Base-by-base conservation (phyloP, 1,284 basidiomycete genomes). In the Pseudozyma pruni region DNA sequence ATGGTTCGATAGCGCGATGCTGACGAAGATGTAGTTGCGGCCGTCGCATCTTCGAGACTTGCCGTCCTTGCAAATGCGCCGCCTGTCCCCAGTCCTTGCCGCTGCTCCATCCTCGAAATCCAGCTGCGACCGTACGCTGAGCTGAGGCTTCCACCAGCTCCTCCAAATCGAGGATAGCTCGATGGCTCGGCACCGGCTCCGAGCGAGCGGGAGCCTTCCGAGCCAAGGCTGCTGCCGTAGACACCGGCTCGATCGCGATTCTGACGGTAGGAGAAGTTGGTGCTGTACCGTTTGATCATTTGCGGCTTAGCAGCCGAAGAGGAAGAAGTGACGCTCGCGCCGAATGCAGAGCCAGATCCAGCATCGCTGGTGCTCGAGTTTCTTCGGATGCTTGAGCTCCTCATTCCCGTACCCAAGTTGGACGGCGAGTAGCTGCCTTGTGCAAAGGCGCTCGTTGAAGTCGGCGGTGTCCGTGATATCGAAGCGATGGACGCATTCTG, bases 251-350 rank as follows among this genome's bases (percentile, higher is more conserved):
- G 31, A 19, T 69, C 59, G 20, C 60, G 56, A 27, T 53, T 62
- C 44, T 74, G 72, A 9, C 72, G 68, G 20, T 76, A 76, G 1
- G 62, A 55, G 34, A 75, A 75, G 40, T 69, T 72, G 49, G 69
- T 72, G 52, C 68, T 73, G 47, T 76, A 76, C 2, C 74, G 56
- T 32, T 76, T 72, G 58, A 76, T 76, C 74, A 76, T 75, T 47
- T 76, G 74, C 11, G 74, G 74, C 32, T 55, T 56, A 39, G 69
- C 63, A 4, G 54, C 58, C 16, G 60, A 52, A 3, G 59, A 46
- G 1, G 58, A 48, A 0, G 50, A 52, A 13, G 33, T 34, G 20
- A 43, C 7, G 32, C 57, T 67, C 3, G 67, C 20, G 9, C 53
- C 61, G 34, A 66, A 64, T 2, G 61, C 61, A 11, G 57, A 71